These are phyloP conservation scores for Thalassiosira hispida DNA, from an alignment of 352 stramenopile genomes.

Conservation along the genomic window DNA sequence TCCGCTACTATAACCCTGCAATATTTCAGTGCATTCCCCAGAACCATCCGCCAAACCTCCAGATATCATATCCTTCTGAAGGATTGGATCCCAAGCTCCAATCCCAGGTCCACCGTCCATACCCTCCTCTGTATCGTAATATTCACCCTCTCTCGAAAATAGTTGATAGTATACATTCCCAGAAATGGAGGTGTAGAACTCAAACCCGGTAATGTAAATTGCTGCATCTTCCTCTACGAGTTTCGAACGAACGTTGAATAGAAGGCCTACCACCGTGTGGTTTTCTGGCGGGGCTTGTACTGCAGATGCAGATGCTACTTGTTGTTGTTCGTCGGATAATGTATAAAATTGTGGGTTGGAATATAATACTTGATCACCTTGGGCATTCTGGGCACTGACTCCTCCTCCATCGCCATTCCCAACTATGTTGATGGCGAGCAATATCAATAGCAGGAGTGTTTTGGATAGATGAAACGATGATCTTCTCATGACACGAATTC, in stretches of 20 bases:
- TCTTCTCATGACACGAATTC: too few relatives aligned
- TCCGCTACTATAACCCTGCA: neutral
- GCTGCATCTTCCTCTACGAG: neutral
- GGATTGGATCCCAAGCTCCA: neutral
- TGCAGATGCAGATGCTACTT: neutral
- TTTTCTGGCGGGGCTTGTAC: neutral
- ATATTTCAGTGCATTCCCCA: neutral
- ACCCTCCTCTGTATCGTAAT: slow-evolving; percentile 1
- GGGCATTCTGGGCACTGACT: neutral
- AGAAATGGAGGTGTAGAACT: slow-evolving; percentile 24
- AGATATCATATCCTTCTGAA: neutral
- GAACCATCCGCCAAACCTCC: slow-evolving; percentile 1
- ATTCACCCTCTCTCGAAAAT: slow-evolving; percentile 18
- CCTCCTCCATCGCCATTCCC: neutral
- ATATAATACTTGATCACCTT: slow-evolving; percentile 9
- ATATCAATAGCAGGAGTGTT: neutral
- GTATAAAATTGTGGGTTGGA: slow-evolving; percentile 28
- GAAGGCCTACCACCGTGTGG: slow-evolving; percentile 14
- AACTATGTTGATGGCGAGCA: neutral
- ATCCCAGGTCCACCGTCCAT: neutral
- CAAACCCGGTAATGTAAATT: slow-evolving; percentile 32
- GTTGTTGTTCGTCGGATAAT: neutral
- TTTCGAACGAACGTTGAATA: slow-evolving; percentile 25
- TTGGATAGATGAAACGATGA: too few relatives aligned
- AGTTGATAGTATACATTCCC: slow-evolving; percentile 30